Percentiles rank a stretch among this genome's conserved stretches.
Conservation (phyloP, 257 asterid genomes). For the Petunia secreta region DNA sequence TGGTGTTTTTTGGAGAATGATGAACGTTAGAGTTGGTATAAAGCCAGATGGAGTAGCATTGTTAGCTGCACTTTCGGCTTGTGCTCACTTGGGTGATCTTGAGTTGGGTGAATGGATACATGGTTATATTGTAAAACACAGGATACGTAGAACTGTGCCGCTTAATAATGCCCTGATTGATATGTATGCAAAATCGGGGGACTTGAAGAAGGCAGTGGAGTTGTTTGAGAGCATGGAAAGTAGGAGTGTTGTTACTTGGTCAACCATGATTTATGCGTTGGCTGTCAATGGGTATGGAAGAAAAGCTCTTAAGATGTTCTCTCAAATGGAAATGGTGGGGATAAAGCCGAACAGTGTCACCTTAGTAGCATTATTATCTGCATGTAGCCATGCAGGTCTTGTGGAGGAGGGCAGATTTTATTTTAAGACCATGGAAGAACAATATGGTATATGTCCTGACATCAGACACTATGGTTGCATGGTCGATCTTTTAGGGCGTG, state of each 20-base stretch:
- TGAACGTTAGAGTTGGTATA: neutral
- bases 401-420: conserved; percentile 26
- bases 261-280: conserved; percentile 28
- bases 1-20: conserved; percentile 20
- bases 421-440: conserved; percentile 24
- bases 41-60: conserved; percentile 30
- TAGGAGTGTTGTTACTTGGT: conserved; percentile 28
- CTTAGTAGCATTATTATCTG: conserved; percentile 25
- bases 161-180: conserved; percentile 32
- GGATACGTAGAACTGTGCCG: conserved; percentile 13
- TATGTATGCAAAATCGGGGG: conserved; percentile 32
- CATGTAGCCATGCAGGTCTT: conserved; percentile 29
- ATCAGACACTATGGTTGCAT: conserved; percentile 34
- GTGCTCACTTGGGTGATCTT: conserved; percentile 32
- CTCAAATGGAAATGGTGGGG: conserved; percentile 26
- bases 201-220: conserved; percentile 21
- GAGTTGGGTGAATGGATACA: conserved; percentile 28
- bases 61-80: conserved; percentile 31
- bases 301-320: conserved; percentile 27
- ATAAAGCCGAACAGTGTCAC: conserved; percentile 29
- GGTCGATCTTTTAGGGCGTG: conserved; percentile 32
- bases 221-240: conserved; percentile 26
- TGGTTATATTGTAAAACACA: conserved; percentile 17
- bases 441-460: conserved; percentile 27
- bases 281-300: conserved; percentile 27